Base-by-base conservation (phyloP, 2,329 filamentous ascomycete genomes). In the Corynespora cassiicola region DNA sequence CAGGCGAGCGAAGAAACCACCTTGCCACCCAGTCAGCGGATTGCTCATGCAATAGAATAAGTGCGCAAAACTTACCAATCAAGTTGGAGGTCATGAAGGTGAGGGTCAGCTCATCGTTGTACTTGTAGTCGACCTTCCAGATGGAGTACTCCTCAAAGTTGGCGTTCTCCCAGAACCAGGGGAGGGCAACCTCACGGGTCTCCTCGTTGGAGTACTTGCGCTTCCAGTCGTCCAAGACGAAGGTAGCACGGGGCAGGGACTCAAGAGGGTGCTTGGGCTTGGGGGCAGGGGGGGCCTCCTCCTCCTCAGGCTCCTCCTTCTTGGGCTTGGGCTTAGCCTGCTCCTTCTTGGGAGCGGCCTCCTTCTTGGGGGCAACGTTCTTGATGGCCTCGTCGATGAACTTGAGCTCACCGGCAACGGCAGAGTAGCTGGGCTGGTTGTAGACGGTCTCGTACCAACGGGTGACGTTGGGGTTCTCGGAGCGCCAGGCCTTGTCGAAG, bases 51-150 rank as follows among this genome's bases (percentile, higher is more conserved):
- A n/a, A n/a, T n/a, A n/a, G n/a, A n/a, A n/a, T n/a, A n/a, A n/a
- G n/a, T n/a, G n/a, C n/a, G n/a, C 4, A 7, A 14, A 37, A 62
- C 74, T 58, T 67, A 77, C 82, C 91, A 71, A 99, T 92, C 74
- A 97, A 79, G 84, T 99, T 99, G 82, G 87, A 89, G 61, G 90
- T 92, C 94, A 99, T 99, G 88, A 99, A 99, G 68, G 87, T 88
- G 75, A 94, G 79, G 68, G 90, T 96, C 58, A 99, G 83, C 85
- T 99, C 94, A 47, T 96, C 85, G 76, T 96, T 95, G 83, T 99
- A 99, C 86, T 96, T 96, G 86, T 96, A 99, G 76, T 91, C 86
- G 61, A 91, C 78, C 72, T 84, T 85, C 90, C 90, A 99, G 73
- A 99, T 76, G 39, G 90, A 95, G 84, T 94, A 99, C 76, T 99